Base-by-base conservation (phyloP, 1,284 basidiomycete genomes). In the Polyporus tsugae region DNA sequence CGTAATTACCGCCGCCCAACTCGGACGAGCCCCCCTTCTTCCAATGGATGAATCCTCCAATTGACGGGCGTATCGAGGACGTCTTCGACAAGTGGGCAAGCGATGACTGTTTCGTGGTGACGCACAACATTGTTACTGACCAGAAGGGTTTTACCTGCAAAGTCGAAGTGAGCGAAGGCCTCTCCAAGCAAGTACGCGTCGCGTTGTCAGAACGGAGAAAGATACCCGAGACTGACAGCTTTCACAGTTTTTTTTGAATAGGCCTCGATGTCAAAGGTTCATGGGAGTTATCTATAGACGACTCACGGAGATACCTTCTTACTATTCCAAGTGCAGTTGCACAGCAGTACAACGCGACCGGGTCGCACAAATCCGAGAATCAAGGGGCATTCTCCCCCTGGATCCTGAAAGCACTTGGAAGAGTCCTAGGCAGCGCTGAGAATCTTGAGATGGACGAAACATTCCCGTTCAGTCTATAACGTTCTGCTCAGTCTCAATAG, bases 1-100 rank as follows among this genome's bases (percentile, higher is more conserved):
- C 73, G 78, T 79, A 33, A 77, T 76, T 13, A 76, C 77, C 2
- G 72, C 78, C 4, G 29, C 67, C 73, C 46, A 68, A 76, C 33
- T 79, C 77, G 77, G 77, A 78, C 62, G 75, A 77, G 6, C 73
- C 74, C n/a, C 73, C 77, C 6, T 66, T 71, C 22, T 35, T 75
- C 11, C 75, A 77, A 57, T 65, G 62, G 44, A 73, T 78, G 74
- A 75, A 75, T 29, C 65, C 72, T 15, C 75, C 77, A 1, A 68
- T 76, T 5, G 63, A 72, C 13, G 62, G 64, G 6, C 77, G 75
- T 13, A 70, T 78, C 38, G 78, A 78, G 64, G 42, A 64, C 17
- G 36, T 77, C 1, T 74, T 78, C 63, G 72, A 77, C 64, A 70
- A 74, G 19, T 65, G 68, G 46, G 63, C 68, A 6, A 39, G 69